Percentiles rank a stretch among this genome's conserved stretches.
These are phyloP conservation scores for Ajuga chamaepitys DNA, from an alignment of 257 asterid genomes.

Conservation along the genomic window DNA sequence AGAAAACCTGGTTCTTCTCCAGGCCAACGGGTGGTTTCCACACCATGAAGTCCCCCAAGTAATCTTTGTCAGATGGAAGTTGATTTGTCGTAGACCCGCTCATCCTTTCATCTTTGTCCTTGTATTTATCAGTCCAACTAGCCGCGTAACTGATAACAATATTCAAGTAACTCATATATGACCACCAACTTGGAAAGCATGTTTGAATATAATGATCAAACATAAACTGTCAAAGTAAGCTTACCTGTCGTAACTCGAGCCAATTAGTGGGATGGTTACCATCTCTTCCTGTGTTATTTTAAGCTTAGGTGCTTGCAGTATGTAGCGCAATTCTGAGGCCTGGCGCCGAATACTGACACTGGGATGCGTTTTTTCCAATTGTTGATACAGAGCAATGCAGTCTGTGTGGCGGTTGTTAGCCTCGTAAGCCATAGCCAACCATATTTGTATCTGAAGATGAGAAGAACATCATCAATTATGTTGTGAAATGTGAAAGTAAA, in stretches of 20 bases:
- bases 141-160: constrained; percentile 63
- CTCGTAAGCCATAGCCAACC: constrained; percentile 99
- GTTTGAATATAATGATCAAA: background rate
- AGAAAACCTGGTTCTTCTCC: constrained; percentile 65
- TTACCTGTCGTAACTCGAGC: constrained; percentile 93
- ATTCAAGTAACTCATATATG: background rate
- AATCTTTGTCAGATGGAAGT: constrained; percentile 60
- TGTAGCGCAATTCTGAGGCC: constrained; percentile 87
- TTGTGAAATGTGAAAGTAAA: background rate
- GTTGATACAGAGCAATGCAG: constrained; percentile 78
- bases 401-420: constrained; percentile 90
- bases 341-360: constrained; percentile 80
- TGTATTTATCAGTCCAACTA: constrained; percentile 79
- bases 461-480: background rate
- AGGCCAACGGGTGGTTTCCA: constrained; percentile 77
- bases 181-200: background rate
- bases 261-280: constrained; percentile 95
- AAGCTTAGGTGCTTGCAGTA: constrained; percentile 92
- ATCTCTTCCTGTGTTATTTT: constrained; percentile 97
- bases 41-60: constrained; percentile 63
- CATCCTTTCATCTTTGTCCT: constrained; percentile 59
- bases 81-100: constrained; percentile 65
- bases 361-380: constrained; percentile 75
- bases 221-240: constrained; percentile 8
- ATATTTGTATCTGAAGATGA: constrained; percentile 76